Conservation (phyloP, 2,329 filamentous ascomycete genomes). For the Talaromyces pinophilus region DNA sequence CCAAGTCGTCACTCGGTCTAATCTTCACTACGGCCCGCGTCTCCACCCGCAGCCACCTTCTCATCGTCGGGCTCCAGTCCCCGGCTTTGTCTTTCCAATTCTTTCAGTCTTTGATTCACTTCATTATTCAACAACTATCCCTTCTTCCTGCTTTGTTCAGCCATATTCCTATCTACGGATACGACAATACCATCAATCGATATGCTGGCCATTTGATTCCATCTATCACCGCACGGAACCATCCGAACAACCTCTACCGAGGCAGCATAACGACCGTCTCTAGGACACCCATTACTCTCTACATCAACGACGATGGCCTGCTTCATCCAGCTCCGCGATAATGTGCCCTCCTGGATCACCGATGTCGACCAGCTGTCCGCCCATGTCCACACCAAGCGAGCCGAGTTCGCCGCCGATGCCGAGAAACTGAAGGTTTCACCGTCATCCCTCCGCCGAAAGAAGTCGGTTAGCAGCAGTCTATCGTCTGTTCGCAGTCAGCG, state of each 20-base stretch:
- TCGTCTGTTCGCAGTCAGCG: background rate
- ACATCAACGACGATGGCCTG: constrained; percentile 14
- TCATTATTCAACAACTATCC: no score
- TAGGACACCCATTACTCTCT: background rate
- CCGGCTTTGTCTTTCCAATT: background rate
- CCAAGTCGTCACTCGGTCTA: background rate
- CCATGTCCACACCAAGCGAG: constrained; percentile 22
- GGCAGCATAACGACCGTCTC: background rate
- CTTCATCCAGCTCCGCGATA: constrained; percentile 23
- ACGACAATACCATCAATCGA: background rate
- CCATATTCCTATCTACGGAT: background rate
- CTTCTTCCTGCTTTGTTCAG: no score
- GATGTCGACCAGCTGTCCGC: constrained; percentile 19
- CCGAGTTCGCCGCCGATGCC: constrained; percentile 23
- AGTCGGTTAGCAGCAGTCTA: constrained; percentile 9
- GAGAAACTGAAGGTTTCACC: background rate
- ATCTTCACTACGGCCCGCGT: constrained; percentile 10
- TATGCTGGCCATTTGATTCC: constrained; percentile 12
- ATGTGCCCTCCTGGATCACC: constrained; percentile 22
- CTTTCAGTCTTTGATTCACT: background rate
- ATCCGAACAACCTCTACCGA: background rate
- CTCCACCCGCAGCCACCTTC: constrained; percentile 15
- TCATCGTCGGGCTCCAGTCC: background rate
- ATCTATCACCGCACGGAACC: background rate
- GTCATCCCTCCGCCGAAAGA: background rate